phyloP scores from a whole-genome alignment of 2,329 filamentous ascomycete species.

The Claviceps pazoutovae region DNA sequence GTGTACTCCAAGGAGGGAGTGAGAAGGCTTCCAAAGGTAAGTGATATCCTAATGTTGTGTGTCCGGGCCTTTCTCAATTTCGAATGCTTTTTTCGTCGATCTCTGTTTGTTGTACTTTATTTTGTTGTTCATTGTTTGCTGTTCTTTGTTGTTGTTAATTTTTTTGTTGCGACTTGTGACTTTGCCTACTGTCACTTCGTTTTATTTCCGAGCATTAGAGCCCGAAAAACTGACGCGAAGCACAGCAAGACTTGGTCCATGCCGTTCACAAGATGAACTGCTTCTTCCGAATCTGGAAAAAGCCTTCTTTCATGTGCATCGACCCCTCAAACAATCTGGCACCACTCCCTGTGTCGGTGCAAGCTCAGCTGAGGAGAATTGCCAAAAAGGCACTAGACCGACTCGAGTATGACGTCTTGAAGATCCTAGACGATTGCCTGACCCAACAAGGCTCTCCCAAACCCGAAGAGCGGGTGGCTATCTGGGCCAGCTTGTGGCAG shows the following conservation, averaged over 20 bases:
- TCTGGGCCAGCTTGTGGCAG: constrained; percentile 37
- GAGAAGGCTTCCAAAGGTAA: constrained; percentile 25
- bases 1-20: constrained; percentile 21
- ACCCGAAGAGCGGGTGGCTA: constrained; percentile 25
- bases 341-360: constrained; percentile 24
- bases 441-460: constrained; percentile 24
- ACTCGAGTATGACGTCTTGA: constrained; percentile 26
- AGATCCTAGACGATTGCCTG: constrained; percentile 25
- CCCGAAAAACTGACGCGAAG: constrained; percentile 8
- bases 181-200: background rate
- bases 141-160: background rate
- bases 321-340: constrained; percentile 23
- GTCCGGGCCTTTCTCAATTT: no score
- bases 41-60: background rate
- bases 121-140: background rate
- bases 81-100: no score
- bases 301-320: constrained; percentile 26
- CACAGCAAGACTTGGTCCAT: constrained; percentile 26
- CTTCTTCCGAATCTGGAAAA: constrained; percentile 36
- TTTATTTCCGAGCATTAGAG: background rate
- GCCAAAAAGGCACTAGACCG: constrained; percentile 23
- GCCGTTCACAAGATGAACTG: constrained; percentile 33
- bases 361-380: constrained; percentile 26
- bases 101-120: background rate
- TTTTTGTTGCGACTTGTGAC: no score